phyloP scores from a whole-genome alignment of 2,329 filamentous ascomycete genomes.

The Endoconidiophora laricicola region DNA sequence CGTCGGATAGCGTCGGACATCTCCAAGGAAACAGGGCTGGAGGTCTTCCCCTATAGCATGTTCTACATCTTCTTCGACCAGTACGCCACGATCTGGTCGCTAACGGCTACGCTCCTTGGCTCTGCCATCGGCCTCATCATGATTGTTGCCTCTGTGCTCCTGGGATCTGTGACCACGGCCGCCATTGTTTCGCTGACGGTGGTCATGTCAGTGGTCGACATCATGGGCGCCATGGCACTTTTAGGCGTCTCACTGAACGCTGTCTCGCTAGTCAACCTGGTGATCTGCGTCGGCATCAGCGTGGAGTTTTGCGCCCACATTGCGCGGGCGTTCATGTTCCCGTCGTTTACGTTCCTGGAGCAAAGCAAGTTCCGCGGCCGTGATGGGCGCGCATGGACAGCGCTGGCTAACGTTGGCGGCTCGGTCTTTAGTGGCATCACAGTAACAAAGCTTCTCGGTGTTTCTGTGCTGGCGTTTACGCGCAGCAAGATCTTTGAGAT shows the following conservation, averaged over 20 bases:
- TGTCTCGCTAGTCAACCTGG: conserved; percentile 84
- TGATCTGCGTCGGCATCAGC: conserved; percentile 91
- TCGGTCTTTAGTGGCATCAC: conserved; percentile 95
- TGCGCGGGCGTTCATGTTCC: conserved; percentile 90
- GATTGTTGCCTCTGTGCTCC: conserved; percentile 56
- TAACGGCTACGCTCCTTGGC: conserved; percentile 65
- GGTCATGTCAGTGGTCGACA: conserved; percentile 83
- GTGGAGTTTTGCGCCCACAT: conserved; percentile 98
- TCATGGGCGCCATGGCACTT: conserved; percentile 87
- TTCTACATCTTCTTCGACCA: conserved; percentile 99
- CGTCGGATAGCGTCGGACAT: conserved; percentile 74
- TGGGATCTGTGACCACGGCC: conserved; percentile 72
- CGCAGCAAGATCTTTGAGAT: conserved; percentile 98
- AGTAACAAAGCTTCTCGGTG: conserved; percentile 83
- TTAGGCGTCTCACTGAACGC: conserved; percentile 83
- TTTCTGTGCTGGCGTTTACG: conserved; percentile 84
- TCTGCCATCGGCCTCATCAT: conserved; percentile 78
- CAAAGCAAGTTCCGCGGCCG: conserved; percentile 40
- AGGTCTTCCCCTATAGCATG: conserved; percentile 91
- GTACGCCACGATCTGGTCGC: conserved; percentile 66
- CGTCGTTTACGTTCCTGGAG: conserved; percentile 66
- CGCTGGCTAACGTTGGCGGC: conserved; percentile 83
- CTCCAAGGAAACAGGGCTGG: conserved; percentile 50
- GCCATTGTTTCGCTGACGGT: conserved; percentile 74
- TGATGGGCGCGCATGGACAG: conserved; percentile 66